phyloP scores from a whole-genome alignment of 1,284 basidiomycete genomes.

The Xanthoconium separans region DNA sequence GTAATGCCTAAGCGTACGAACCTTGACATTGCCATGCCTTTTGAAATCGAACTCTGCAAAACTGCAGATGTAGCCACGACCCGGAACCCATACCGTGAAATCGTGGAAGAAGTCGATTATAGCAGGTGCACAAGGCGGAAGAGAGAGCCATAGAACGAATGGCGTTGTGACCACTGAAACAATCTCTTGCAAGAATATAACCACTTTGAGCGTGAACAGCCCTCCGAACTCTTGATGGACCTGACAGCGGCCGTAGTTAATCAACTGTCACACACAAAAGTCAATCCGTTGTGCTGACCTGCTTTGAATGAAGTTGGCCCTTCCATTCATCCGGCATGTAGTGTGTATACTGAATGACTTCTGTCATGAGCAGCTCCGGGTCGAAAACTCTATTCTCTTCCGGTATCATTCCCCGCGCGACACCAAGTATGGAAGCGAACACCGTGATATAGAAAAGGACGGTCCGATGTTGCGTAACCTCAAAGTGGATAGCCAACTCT shows the following conservation, averaged over 20 bases:
- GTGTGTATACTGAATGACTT: slow-evolving; percentile 92
- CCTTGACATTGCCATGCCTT: slow-evolving; percentile 85
- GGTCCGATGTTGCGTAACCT: slow-evolving; percentile 90
- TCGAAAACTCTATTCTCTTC: slow-evolving; percentile 94
- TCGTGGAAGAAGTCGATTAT: slow-evolving; percentile 97
- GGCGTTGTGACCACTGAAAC: slow-evolving; percentile 92
- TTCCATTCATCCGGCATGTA: slow-evolving; percentile 95
- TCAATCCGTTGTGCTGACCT: slow-evolving; percentile 43
- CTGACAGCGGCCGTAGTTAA: slow-evolving; percentile 37
- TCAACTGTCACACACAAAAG: neutral
- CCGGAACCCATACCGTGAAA: slow-evolving; percentile 95
- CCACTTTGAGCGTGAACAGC: slow-evolving; percentile 86
- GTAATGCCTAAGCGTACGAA: slow-evolving; percentile 31
- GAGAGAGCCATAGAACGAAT: slow-evolving; percentile 89
- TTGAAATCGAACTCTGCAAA: slow-evolving; percentile 99
- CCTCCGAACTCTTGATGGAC: slow-evolving; percentile 88
- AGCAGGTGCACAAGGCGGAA: slow-evolving; percentile 84
- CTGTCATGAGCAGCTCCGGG: slow-evolving; percentile 87
- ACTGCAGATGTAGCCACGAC: slow-evolving; percentile 94
- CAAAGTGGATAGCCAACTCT: slow-evolving; percentile 89
- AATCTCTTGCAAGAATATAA: slow-evolving; percentile 86
- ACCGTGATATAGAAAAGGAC: slow-evolving; percentile 91
- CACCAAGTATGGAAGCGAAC: slow-evolving; percentile 86
- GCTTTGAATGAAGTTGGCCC: slow-evolving; percentile 84
- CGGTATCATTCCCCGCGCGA: slow-evolving; percentile 92